These are phyloP conservation scores for Pseudogymnoascus sp. DNA, from an alignment of 2,329 filamentous ascomycete species.

Conservation along the genomic window DNA sequence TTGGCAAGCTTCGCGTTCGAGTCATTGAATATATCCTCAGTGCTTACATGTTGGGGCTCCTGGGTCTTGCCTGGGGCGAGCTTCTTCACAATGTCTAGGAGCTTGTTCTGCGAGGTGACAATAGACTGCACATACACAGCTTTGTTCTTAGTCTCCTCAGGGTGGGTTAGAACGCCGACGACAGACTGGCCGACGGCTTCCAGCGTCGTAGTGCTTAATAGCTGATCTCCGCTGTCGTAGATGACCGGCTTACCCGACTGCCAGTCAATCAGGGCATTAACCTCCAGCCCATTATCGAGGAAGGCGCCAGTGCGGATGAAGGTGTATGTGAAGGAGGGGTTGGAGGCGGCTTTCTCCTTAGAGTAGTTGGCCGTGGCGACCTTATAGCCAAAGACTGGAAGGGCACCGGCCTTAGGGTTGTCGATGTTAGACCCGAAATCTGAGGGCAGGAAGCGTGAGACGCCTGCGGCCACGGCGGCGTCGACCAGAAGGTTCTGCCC, in stretches of 20 bases:
- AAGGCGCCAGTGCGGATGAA: slow-evolving; percentile 31
- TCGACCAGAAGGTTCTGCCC: slow-evolving; percentile 31
- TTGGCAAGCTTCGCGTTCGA: slow-evolving; percentile 20
- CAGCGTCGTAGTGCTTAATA: slow-evolving; percentile 37
- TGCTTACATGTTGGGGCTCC: slow-evolving; percentile 16
- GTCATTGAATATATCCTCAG: slow-evolving; percentile 15
- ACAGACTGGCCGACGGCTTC: slow-evolving; percentile 39
- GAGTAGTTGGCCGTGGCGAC: slow-evolving; percentile 31
- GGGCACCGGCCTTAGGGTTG: slow-evolving; percentile 24
- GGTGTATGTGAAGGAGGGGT: slow-evolving; percentile 29
- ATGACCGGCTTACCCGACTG: slow-evolving; percentile 26
- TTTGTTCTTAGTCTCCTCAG: slow-evolving; percentile 30
- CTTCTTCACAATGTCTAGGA: slow-evolving; percentile 30
- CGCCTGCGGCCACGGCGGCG: slow-evolving; percentile 32
- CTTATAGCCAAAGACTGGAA: slow-evolving; percentile 34
- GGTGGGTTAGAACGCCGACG: slow-evolving; percentile 31
- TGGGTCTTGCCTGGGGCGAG: slow-evolving; percentile 26
- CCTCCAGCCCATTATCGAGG: slow-evolving; percentile 30
- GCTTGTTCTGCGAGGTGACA: slow-evolving; percentile 30
- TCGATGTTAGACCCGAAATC: slow-evolving; percentile 35
- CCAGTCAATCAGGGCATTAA: slow-evolving; percentile 27
- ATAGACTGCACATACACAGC: slow-evolving; percentile 31
- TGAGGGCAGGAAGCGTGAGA: slow-evolving; percentile 34
- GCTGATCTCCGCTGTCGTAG: slow-evolving; percentile 30
- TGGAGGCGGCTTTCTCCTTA: slow-evolving; percentile 20